phyloP scores from a whole-genome alignment of 345 rosid genomes.

The Excoecaria cochinchinensis region DNA sequence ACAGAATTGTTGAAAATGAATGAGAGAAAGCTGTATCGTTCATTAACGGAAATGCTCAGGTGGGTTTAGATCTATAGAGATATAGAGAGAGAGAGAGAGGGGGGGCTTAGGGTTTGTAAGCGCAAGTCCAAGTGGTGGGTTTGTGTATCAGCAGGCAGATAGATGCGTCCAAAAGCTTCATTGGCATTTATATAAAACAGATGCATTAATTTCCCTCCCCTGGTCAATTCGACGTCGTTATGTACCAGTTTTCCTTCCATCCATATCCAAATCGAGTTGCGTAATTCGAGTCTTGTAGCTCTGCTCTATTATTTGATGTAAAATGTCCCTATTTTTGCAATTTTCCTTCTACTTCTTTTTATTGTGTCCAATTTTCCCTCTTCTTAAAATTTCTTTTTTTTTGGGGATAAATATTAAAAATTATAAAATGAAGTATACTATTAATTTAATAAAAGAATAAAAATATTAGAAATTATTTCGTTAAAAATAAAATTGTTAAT shows the following conservation, averaged over 20 bases:
- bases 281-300: no score
- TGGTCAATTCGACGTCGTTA: neutral
- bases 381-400: no score
- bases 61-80: constrained; percentile 9
- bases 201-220: neutral
- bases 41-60: constrained; percentile 5
- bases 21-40: neutral
- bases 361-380: no score
- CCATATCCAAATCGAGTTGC: neutral
- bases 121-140: no score
- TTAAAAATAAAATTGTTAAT: no score
- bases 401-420: no score
- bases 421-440: no score
- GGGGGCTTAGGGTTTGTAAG: constrained; percentile 5
- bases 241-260: neutral
- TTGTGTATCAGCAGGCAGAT: neutral
- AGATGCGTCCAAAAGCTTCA: neutral
- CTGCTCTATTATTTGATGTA: no score
- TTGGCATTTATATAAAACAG: neutral
- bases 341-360: no score
- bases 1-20: neutral
- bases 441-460: no score
- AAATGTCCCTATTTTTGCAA: no score
- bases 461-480: no score
- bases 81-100: neutral